Conservation (phyloP, 2,329 filamentous ascomycete species). For the Pseudocercospora musae region DNA sequence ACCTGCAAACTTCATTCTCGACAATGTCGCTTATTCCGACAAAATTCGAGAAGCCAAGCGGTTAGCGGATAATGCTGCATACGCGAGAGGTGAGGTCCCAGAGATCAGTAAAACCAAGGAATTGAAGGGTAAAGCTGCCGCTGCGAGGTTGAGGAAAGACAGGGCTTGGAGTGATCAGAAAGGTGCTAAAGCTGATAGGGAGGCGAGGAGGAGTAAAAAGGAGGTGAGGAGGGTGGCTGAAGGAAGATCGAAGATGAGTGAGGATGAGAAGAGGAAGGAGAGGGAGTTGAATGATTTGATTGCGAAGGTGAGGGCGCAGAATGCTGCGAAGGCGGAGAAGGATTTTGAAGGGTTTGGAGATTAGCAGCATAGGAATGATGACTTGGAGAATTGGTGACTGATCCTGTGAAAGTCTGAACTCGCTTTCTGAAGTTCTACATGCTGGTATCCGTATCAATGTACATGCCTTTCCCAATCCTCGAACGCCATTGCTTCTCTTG, state of each 20-base stretch:
- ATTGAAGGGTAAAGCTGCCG: conserved; percentile 32
- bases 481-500: not conserved
- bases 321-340: conserved; percentile 15
- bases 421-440: not conserved
- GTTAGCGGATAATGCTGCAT: conserved; percentile 34
- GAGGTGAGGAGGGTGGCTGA: conserved; percentile 33
- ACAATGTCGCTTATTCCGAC: conserved; percentile 44
- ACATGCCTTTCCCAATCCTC: not conserved
- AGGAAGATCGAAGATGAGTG: conserved; percentile 30
- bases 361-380: not conserved
- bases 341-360: conserved; percentile 26
- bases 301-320: conserved; percentile 31
- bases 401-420: not conserved
- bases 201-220: conserved; percentile 36
- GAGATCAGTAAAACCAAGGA: conserved; percentile 16
- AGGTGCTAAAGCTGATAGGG: conserved; percentile 34
- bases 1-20: conserved; percentile 34
- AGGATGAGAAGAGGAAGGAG: conserved; percentile 31
- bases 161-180: conserved; percentile 39
- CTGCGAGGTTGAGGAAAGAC: conserved; percentile 32
- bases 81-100: conserved; percentile 28
- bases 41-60: conserved; percentile 44
- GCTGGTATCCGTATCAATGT: conserved; percentile 8
- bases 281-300: conserved; percentile 35
- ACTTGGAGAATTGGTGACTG: not conserved